phyloP scores from a whole-genome alignment of 768 basidiomycete species.

The Austroboletus festivus region DNA sequence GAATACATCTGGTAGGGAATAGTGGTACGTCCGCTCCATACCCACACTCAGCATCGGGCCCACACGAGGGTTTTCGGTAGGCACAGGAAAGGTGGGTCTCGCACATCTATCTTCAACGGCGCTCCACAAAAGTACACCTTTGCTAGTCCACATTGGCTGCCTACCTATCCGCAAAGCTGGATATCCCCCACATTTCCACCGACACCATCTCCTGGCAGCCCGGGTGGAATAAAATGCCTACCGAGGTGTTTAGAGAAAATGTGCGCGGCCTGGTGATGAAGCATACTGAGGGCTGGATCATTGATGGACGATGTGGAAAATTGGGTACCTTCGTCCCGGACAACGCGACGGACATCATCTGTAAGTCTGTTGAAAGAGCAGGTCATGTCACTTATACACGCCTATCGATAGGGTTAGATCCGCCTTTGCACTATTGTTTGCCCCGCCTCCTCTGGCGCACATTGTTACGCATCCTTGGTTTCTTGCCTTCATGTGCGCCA shows the following conservation, averaged over 20 bases:
- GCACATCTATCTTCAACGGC: no score
- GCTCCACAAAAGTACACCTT: background rate
- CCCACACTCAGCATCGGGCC: background rate
- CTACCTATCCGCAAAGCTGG: conserved; percentile 42
- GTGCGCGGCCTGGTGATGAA: conserved; percentile 24
- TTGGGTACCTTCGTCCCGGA: conserved; percentile 36
- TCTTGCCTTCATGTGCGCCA: conserved; percentile 40
- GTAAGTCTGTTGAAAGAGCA: conserved; percentile 31
- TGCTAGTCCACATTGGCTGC: conserved; percentile 47
- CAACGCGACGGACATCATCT: conserved; percentile 50
- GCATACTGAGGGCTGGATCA: conserved; percentile 45
- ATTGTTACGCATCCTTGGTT: conserved; percentile 40
- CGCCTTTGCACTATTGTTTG: conserved; percentile 58
- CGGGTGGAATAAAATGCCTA: conserved; percentile 39
- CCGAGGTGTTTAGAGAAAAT: conserved; percentile 22
- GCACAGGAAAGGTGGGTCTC: conserved; percentile 38
- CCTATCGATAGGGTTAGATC: conserved; percentile 55
- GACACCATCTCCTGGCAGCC: conserved; percentile 50
- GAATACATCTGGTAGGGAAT: conserved; percentile 50
- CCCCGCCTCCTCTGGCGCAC: conserved; percentile 57
- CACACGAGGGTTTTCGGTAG: conserved; percentile 30
- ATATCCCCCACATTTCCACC: conserved; percentile 44
- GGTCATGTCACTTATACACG: background rate
- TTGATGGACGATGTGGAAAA: conserved; percentile 46
- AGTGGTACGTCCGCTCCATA: conserved; percentile 37